Evolutionary conservation across 208 protist genomes (phyloP).

Genomic region (Trypanosoma platydactyli): DNA sequence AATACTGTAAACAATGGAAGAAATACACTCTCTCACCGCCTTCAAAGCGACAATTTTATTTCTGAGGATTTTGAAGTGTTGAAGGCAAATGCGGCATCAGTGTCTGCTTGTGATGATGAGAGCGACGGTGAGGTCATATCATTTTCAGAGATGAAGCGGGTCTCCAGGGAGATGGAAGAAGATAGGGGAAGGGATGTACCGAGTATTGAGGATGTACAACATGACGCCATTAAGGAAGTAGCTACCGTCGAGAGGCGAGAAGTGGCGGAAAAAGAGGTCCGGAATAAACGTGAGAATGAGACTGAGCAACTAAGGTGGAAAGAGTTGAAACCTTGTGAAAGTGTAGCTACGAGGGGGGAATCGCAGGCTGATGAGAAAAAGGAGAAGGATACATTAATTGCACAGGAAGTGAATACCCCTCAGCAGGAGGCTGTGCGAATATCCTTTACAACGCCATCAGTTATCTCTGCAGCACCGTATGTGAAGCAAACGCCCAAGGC

Average conservation of each 20-base stretch:
- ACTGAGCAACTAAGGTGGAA: background rate
- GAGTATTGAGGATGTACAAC: background rate
- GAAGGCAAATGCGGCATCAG: background rate
- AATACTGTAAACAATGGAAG: background rate
- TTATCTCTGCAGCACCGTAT: background rate
- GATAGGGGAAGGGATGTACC: no score
- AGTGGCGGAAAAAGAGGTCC: background rate
- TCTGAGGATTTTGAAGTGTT: background rate
- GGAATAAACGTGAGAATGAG: background rate
- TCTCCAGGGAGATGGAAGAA: slow-evolving; percentile 15
- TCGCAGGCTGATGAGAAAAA: no score
- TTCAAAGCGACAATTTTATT: background rate
- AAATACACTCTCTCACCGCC: background rate
- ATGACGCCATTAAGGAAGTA: background rate
- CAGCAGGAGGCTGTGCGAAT: no score
- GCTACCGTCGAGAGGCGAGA: no score
- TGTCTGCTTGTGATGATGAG: background rate
- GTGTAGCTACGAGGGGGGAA: no score
- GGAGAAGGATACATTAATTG: no score
- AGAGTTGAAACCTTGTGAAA: background rate
- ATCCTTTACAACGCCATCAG: background rate
- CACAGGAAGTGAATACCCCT: no score
- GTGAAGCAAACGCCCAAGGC: slow-evolving; percentile 6
- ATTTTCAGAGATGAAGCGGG: slow-evolving; percentile 8
- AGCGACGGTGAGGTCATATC: background rate